Evolutionary conservation across 331 rosid genomes (phyloP).

Genomic region (Telfairia occidentalis): DNA sequence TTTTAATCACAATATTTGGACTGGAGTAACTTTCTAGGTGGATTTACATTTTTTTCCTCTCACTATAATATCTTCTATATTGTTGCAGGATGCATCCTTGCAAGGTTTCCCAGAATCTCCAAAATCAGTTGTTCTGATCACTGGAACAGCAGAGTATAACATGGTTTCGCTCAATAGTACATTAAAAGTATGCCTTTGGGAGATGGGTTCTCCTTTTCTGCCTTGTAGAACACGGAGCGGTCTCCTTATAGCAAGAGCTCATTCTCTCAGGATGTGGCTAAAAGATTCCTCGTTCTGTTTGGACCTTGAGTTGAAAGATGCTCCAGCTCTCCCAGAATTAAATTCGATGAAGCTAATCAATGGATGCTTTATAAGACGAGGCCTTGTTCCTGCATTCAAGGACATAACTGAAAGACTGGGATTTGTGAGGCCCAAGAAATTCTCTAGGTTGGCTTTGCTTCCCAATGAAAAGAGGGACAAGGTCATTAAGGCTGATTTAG

Average conservation of each 20-base stretch:
- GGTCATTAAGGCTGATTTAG: conserved; percentile 55
- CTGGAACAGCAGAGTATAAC: conserved; percentile 88
- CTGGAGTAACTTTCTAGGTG: not conserved
- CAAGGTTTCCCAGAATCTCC: conserved; percentile 87
- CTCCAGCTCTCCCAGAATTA: conserved; percentile 41
- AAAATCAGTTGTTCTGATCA: conserved; percentile 80
- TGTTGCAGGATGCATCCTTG: conserved; percentile 81
- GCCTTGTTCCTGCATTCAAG: conserved; percentile 80
- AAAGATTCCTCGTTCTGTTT: conserved; percentile 89
- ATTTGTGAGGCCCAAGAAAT: conserved; percentile 82
- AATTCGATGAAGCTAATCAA: conserved; percentile 71
- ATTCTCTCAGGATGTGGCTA: conserved; percentile 93
- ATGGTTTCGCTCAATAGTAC: conserved; percentile 74
- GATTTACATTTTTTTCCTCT: not conserved
- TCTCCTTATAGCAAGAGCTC: conserved; percentile 83
- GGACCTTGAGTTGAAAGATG: conserved; percentile 84
- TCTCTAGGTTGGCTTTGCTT: conserved; percentile 72
- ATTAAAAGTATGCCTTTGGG: conserved; percentile 84
- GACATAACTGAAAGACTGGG: conserved; percentile 63
- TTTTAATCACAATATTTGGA: not conserved
- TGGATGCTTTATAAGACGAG: conserved; percentile 79
- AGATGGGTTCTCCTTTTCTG: conserved; percentile 92
- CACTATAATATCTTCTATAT: conserved; percentile 9
- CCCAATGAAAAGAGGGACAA: conserved; percentile 66
- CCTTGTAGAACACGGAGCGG: conserved; percentile 79